phyloP scores from a whole-genome alignment of 306 rosid species.

The Cicer pinnatifidum region DNA sequence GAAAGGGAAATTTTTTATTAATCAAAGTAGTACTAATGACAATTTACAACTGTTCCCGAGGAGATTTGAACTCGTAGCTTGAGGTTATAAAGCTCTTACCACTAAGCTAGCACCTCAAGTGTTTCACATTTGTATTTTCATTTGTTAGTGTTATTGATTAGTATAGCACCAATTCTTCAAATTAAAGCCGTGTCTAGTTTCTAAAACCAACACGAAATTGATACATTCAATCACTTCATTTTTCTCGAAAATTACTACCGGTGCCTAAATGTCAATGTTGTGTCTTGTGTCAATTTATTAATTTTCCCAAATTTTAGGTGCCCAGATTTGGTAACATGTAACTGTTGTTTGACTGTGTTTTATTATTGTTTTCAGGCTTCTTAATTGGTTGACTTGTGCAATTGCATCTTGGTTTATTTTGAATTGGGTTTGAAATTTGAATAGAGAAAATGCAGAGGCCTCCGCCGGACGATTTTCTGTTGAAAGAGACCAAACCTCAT shows the following conservation, averaged over 20 bases:
- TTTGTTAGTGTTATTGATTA: not conserved
- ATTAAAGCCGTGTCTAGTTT: not conserved
- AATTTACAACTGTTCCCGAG: too few species aligned
- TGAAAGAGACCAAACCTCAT: constrained; percentile 95
- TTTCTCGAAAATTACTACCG: constrained; percentile 20
- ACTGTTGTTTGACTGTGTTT: constrained; percentile 63
- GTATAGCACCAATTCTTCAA: not conserved
- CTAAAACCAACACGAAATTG: not conserved
- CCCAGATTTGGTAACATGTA: constrained; percentile 44
- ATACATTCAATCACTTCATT: not conserved
- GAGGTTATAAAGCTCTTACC: too few species aligned
- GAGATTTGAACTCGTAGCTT: too few species aligned
- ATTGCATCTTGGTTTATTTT: constrained; percentile 34
- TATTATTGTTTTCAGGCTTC: constrained; percentile 57
- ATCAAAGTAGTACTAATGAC: too few species aligned
- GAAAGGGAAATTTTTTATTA: too few species aligned
- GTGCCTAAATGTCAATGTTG: not conserved
- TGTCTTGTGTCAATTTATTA: not conserved
- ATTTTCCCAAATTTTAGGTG: constrained; percentile 53
- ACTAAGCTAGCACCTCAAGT: too few species aligned
- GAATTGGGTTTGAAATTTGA: constrained; percentile 42
- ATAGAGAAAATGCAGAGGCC: constrained; percentile 86
- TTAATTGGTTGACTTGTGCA: constrained; percentile 14
- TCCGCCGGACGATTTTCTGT: constrained; percentile 80
- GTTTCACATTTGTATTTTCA: not conserved